Evolutionary conservation across 78 protist species (phyloP).

Genomic region (Mastigamoeba balamuthi): DNA sequence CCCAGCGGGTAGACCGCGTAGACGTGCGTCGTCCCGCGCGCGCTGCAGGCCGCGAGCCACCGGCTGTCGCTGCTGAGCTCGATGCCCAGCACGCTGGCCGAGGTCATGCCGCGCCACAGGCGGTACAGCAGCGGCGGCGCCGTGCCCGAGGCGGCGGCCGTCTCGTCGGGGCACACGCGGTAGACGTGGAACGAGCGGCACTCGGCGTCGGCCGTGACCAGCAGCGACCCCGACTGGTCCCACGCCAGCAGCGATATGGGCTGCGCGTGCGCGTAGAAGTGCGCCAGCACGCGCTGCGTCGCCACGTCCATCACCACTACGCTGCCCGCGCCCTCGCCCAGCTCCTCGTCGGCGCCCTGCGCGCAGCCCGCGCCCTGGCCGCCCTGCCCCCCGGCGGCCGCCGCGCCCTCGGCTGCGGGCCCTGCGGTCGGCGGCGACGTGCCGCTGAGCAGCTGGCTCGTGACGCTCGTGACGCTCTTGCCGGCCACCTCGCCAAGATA

Average conservation of each 20-base stretch:
- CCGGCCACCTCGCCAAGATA: too few species aligned
- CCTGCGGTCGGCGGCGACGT: too few species aligned
- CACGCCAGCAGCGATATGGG: background rate
- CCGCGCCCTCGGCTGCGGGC: too few species aligned
- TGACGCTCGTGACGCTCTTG: too few species aligned
- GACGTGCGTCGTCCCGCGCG: background rate
- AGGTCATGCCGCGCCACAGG: background rate
- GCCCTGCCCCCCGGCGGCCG: too few species aligned
- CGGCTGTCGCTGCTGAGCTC: background rate
- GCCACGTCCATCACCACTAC: background rate
- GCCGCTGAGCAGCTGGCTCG: too few species aligned
- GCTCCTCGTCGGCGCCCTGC: too few species aligned
- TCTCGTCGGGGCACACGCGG: background rate
- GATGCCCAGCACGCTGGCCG: background rate
- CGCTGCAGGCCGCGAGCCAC: background rate
- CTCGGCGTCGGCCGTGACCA: background rate
- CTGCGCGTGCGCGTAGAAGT: background rate
- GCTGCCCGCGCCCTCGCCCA: too few species aligned
- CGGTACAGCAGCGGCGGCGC: background rate
- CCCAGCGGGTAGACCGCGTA: background rate
- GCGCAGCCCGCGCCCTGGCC: too few species aligned
- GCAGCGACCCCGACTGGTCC: background rate
- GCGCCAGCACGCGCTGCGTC: background rate
- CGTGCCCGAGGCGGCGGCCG: background rate
- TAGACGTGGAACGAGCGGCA: background rate